Percentiles rank a stretch among this genome's conserved stretches.
phyloP scores from a whole-genome alignment of 352 stramenopile species.

The Phytophthora lateralis region DNA sequence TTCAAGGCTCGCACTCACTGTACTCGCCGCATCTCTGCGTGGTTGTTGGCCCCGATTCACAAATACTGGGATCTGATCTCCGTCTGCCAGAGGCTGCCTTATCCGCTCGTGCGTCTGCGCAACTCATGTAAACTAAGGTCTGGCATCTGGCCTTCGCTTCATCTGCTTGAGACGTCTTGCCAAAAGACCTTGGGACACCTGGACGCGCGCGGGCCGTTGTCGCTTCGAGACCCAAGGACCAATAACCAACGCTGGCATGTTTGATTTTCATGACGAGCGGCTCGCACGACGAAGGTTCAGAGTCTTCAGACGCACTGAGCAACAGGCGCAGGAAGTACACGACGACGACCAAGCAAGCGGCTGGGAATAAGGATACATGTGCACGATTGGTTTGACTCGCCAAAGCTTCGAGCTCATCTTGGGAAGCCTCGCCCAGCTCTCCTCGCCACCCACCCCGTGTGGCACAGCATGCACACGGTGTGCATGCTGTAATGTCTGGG shows the following conservation, averaged over 20 bases:
- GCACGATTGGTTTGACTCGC: conserved; percentile 8
- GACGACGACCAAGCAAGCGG: not conserved
- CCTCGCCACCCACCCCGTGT: not conserved
- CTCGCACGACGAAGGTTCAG: conserved; percentile 2
- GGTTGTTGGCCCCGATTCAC: conserved; percentile 15
- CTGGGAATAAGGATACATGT: conserved; percentile 8
- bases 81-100: conserved; percentile 14
- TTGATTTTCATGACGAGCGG: not conserved
- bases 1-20: conserved; percentile 4
- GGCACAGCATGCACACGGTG: no score
- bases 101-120: conserved; percentile 8
- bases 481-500: conserved; percentile 2
- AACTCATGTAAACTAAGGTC: not conserved
- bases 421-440: conserved; percentile 11
- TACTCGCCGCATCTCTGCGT: conserved; percentile 7
- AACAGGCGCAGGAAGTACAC: conserved; percentile 6
- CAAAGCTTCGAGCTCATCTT: conserved; percentile 14
- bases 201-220: no score
- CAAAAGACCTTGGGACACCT: no score
- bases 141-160: conserved; percentile 8
- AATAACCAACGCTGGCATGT: not conserved
- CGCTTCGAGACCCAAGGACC: not conserved
- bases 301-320: not conserved
- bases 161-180: conserved; percentile 21
- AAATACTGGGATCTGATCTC: conserved; percentile 26